Conservation (phyloP, 2,329 filamentous ascomycete species). For the Trichoderma hamatum region DNA sequence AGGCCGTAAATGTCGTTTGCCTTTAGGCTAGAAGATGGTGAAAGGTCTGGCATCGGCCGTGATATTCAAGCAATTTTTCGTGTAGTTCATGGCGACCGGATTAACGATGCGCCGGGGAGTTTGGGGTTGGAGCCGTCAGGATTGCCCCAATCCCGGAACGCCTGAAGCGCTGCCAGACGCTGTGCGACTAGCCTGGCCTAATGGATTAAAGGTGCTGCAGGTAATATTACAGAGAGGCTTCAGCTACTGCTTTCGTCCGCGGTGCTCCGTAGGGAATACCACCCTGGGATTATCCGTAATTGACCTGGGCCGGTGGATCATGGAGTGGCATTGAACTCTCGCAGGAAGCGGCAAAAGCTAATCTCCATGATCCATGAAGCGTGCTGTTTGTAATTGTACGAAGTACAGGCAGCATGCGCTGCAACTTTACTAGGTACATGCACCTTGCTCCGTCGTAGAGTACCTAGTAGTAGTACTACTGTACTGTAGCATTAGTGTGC, state of each 20-base stretch:
- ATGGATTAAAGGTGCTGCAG: background rate
- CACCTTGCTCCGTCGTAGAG: background rate
- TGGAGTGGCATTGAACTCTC: background rate
- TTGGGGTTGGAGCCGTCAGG: constrained; percentile 3
- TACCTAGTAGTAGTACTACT: too few relatives aligned
- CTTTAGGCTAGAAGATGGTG: constrained; percentile 19
- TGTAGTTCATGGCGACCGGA: constrained; percentile 25
- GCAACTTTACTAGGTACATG: background rate
- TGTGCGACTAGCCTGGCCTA: background rate
- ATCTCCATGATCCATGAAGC: background rate
- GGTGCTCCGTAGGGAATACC: constrained; percentile 14
- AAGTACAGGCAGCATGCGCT: background rate
- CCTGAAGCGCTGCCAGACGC: background rate
- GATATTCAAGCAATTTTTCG: constrained; percentile 27
- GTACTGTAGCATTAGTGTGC: too few relatives aligned
- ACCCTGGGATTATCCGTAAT: constrained; percentile 21
- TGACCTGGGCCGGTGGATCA: constrained; percentile 7
- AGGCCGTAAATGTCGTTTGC: background rate
- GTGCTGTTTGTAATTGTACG: background rate
- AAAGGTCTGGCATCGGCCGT: constrained; percentile 20
- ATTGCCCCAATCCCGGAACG: background rate
- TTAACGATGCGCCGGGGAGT: constrained; percentile 19
- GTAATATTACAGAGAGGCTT: constrained; percentile 6
- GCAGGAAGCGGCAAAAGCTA: background rate
- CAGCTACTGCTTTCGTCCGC: constrained; percentile 21